Evolutionary conservation across 257 asterid genomes (phyloP).

Genomic region (Osmanthus fragrans): DNA sequence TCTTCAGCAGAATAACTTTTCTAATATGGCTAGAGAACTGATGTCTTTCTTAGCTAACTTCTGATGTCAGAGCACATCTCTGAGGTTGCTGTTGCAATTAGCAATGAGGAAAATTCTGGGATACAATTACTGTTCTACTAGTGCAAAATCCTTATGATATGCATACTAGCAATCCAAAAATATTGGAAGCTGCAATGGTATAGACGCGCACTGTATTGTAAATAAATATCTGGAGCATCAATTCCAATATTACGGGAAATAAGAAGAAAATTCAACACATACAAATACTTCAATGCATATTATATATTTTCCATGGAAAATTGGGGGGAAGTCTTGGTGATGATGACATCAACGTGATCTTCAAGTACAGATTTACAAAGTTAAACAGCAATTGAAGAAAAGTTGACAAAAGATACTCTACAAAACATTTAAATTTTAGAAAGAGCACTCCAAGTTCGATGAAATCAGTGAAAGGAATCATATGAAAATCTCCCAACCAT

Average conservation of each 20-base stretch:
- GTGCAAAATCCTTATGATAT: neutral
- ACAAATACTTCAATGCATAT: too few species aligned
- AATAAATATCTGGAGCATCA: too few species aligned
- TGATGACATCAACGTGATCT: too few species aligned
- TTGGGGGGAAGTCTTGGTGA: too few species aligned
- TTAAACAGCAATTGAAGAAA: neutral
- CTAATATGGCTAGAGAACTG: neutral
- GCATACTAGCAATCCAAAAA: neutral
- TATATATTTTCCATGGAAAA: too few species aligned
- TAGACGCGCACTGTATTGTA: neutral
- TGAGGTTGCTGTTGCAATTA: neutral
- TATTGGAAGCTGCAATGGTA: neutral
- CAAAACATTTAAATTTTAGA: neutral
- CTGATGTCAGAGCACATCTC: neutral
- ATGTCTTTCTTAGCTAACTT: neutral
- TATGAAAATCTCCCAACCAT: neutral
- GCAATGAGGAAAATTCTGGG: neutral
- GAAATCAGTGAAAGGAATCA: neutral
- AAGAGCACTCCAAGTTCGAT: neutral
- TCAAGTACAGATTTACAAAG: neutral
- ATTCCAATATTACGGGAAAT: too few species aligned
- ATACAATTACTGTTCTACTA: neutral
- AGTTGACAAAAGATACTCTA: neutral
- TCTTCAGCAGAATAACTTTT: neutral
- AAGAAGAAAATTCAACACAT: too few species aligned